A percentile compares a stretch with the other conserved stretches of the same genome.
Conservation (phyloP, 2,329 filamentous ascomycete genomes). For the Ophiostoma ulmi region DNA sequence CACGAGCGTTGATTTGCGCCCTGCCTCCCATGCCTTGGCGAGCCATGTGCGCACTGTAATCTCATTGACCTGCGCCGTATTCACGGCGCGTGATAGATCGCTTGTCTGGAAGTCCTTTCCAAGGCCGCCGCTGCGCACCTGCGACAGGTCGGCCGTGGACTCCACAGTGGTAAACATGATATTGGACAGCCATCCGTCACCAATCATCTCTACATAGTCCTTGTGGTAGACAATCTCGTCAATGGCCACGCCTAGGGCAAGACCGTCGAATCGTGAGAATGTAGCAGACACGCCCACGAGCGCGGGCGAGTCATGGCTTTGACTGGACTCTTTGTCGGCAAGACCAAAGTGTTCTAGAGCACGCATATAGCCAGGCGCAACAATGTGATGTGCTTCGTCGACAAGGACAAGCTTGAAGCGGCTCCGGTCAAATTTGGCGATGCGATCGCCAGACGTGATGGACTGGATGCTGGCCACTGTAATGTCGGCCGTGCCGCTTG, state of each 20-base stretch:
- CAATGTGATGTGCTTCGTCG: conserved; percentile 95
- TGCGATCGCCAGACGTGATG: conserved; percentile 62
- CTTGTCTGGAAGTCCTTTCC: conserved; percentile 74
- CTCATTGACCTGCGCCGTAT: conserved; percentile 74
- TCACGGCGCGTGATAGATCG: conserved; percentile 77
- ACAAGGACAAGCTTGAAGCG: conserved; percentile 87
- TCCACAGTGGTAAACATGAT: conserved; percentile 92
- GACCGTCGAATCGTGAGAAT: conserved; percentile 72
- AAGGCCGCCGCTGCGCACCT: conserved; percentile 56
- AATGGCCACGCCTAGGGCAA: conserved; percentile 75
- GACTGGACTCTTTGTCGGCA: conserved; percentile 39
- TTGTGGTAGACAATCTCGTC: conserved; percentile 97
- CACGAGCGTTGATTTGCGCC: conserved; percentile 70
- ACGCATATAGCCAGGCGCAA: conserved; percentile 72
- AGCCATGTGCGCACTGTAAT: conserved; percentile 84
- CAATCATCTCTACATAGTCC: conserved; percentile 63
- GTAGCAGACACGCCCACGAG: conserved; percentile 83
- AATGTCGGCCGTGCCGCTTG: conserved; percentile 80
- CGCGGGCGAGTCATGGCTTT: conserved; percentile 48
- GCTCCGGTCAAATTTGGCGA: conserved; percentile 74
- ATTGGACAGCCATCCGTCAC: conserved; percentile 84
- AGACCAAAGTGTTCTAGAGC: conserved; percentile 76
- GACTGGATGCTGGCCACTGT: conserved; percentile 88
- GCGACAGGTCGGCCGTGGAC: conserved; percentile 72
- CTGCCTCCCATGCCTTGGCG: conserved; percentile 54